Evolutionary conservation across 148 eudicot genomes (phyloP), one percentile per base, ranked within the genome.

Genomic region (Rhododendron griersonianum): DNA sequence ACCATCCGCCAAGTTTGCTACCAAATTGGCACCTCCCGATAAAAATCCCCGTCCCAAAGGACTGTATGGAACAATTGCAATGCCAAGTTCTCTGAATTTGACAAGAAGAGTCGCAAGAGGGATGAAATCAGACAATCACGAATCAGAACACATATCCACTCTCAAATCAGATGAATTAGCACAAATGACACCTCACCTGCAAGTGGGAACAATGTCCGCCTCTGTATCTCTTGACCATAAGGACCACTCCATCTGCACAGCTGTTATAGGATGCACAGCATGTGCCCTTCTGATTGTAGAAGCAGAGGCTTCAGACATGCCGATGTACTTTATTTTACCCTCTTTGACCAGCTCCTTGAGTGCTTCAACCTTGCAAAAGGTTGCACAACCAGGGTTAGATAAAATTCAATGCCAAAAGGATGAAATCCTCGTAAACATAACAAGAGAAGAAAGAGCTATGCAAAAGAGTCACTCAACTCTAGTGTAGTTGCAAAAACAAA

Each of bases 201-300:
- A 80, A 80, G 65, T 80, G 11, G 83, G 83, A 80, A 80, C 63
- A 50, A 80, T 51, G 15, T 81, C 83, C 4, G 21, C 67, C 45
- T 81, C 83, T 15, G 55, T 33, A 55, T 81, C 83, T 81, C 83
- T 81, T 33, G 83, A 51, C 83, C 83, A 81, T 15, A 81, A 81
- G 83, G 83, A 81, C 83, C 83, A 81, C 44, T 81, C 83, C 65
- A 81, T 81, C 45, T 81, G 83, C 14, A 81, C 83, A 18, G 83
- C 83, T 30, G 83, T 81, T 19, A 81, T 45, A 25, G 83, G 83
- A 55, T 81, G 83, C 23, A 81, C 83, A 55, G 65, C 83, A 55
- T 81, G 83, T 55, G 83, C 83, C 69, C 83, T 81, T 33, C 83
- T 81, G 47, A 81, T 81, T 81, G 83, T 81, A 30, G 83, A 51